These are phyloP conservation scores for Kodamaea sagamina DNA, from an alignment of 805 yeast genomes.

Conservation along the genomic window DNA sequence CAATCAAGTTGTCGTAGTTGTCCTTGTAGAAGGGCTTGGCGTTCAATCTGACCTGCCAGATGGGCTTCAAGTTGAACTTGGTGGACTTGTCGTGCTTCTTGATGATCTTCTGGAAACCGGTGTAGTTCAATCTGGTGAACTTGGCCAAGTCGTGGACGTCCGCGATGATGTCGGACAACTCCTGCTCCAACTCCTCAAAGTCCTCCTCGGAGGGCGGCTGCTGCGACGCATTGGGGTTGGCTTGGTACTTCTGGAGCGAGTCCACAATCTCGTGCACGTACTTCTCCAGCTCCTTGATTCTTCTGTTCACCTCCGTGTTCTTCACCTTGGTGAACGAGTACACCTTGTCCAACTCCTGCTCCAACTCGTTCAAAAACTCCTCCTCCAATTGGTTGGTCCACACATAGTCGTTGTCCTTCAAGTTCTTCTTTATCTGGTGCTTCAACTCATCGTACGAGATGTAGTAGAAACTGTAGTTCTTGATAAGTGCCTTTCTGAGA, in stretches of 20 bases:
- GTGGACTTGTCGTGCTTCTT: constrained; percentile 96
- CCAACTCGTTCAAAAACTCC: constrained; percentile 71
- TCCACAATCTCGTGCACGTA: constrained; percentile 68
- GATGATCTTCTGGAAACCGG: constrained; percentile 94
- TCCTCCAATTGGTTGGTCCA: constrained; percentile 87
- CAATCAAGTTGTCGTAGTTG: constrained; percentile 86
- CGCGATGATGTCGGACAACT: constrained; percentile 76
- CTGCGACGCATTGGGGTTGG: constrained; percentile 43
- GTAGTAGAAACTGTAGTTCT: constrained; percentile 88
- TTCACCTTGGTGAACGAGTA: constrained; percentile 88
- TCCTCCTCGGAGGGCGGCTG: constrained; percentile 43
- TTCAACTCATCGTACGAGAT: constrained; percentile 90
- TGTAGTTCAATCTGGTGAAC: constrained; percentile 88
- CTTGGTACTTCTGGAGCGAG: constrained; percentile 31
- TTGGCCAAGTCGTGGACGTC: constrained; percentile 97
- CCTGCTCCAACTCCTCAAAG: constrained; percentile 46
- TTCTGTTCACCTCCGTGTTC: constrained; percentile 78
- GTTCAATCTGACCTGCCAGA: constrained; percentile 89
- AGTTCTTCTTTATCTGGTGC: constrained; percentile 69
- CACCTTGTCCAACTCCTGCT: constrained; percentile 87
- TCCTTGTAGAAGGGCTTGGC: constrained; percentile 96
- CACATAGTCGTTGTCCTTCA: constrained; percentile 52
- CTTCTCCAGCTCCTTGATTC: constrained; percentile 79
- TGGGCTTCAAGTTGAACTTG: constrained; percentile 70
- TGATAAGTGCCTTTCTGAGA: constrained; percentile 81